Conservation (phyloP, 306 rosid species). For the Cucurbita pepo region DNA sequence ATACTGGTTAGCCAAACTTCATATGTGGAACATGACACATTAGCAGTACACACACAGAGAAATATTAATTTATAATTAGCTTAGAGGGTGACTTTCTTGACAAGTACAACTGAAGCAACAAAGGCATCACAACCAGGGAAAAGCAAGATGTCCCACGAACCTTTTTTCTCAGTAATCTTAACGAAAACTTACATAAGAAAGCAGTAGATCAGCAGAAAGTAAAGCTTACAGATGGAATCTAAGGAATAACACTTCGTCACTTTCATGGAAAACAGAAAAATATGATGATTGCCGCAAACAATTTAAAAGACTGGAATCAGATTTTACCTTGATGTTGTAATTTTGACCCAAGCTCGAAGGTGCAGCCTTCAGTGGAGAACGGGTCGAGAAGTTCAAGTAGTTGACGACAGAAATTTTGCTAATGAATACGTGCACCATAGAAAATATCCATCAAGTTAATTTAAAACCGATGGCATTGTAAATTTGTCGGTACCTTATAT, state of each 20-base stretch:
- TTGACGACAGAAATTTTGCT: not conserved
- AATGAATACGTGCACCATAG: not conserved
- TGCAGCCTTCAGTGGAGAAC: not conserved
- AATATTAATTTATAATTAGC: too few species aligned
- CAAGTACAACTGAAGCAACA: too few species aligned
- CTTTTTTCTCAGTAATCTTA: not conserved
- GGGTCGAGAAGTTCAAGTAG: not conserved
- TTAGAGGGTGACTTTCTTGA: too few species aligned
- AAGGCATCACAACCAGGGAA: not conserved
- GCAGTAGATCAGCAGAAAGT: not conserved
- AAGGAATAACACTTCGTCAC: not conserved
- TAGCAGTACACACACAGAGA: too few species aligned
- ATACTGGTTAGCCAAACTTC: not conserved
- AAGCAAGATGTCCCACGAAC: not conserved
- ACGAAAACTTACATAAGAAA: not conserved
- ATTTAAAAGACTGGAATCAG: not conserved
- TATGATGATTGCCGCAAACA: not conserved
- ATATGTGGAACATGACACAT: too few species aligned
- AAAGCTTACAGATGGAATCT: not conserved
- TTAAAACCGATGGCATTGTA: too few species aligned
- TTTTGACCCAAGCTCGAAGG: not conserved
- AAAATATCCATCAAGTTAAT: not conserved
- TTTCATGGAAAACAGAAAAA: not conserved
- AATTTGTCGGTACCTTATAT: too few species aligned
- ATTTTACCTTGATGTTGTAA: not conserved